phyloP scores from a whole-genome alignment of 2,329 filamentous ascomycete genomes.

The Colletotrichum gloeosporioides region DNA sequence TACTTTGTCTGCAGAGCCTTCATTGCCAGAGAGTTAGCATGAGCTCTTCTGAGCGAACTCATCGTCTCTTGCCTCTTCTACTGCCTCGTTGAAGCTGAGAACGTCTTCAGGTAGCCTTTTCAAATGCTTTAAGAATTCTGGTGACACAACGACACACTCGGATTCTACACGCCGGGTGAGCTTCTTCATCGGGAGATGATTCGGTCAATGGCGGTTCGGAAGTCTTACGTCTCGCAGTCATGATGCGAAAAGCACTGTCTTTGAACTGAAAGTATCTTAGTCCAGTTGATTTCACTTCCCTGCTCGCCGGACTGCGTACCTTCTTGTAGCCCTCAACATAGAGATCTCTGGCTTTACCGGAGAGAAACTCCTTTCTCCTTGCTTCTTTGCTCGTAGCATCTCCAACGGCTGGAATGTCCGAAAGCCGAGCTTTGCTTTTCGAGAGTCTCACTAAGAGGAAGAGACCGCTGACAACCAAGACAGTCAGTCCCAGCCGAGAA shows the following conservation, averaged over 20 bases:
- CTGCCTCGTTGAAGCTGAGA: constrained; percentile 30
- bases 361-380: neutral
- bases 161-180: neutral
- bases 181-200: neutral
- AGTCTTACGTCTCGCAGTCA: constrained; percentile 26
- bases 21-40: neutral
- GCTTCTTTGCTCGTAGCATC: neutral
- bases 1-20: constrained; percentile 55
- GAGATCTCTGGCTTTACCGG: neutral
- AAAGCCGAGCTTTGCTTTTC: neutral
- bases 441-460: neutral
- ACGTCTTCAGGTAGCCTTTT: constrained; percentile 32
- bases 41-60: neutral
- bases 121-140: constrained; percentile 32
- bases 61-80: constrained; percentile 23
- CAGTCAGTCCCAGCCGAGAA: neutral
- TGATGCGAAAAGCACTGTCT: constrained; percentile 30
- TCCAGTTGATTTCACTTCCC: fast-evolving
- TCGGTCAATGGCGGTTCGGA: neutral
- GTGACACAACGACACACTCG: constrained; percentile 28
- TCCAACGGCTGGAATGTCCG: neutral
- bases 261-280: constrained; percentile 27
- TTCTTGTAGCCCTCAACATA: neutral
- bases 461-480: neutral
- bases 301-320: neutral